These are phyloP conservation scores for Pachyrhizus erosus DNA, from an alignment of 306 rosid species.

Conservation along the genomic window DNA sequence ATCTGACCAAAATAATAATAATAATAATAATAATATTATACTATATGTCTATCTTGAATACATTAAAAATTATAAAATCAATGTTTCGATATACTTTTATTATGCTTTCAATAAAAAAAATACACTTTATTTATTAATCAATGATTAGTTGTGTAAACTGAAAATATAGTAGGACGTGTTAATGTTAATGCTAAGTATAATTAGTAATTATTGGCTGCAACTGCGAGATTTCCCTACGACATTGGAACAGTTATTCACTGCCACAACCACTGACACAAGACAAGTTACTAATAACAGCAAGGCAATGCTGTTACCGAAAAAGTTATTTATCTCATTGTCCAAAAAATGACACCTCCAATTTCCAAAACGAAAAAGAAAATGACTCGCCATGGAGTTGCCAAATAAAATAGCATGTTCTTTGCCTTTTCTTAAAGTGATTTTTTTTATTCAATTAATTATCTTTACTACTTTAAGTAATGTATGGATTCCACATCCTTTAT, in stretches of 20 bases:
- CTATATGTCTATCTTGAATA: background rate
- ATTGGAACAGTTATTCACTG: conserved; percentile 25
- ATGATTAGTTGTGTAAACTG: too few species aligned
- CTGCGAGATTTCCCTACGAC: background rate
- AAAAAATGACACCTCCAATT: conserved; percentile 1
- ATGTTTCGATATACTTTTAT: too few species aligned
- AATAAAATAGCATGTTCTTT: background rate
- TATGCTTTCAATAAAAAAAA: too few species aligned
- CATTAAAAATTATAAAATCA: too few species aligned
- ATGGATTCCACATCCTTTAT: background rate
- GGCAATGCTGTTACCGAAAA: conserved; percentile 24
- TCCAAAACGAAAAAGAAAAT: conserved; percentile 5
- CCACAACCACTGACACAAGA: conserved; percentile 7
- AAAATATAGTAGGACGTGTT: too few species aligned
- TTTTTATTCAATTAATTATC: background rate
- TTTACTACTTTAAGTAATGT: background rate
- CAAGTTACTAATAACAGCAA: conserved; percentile 10
- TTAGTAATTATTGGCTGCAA: background rate
- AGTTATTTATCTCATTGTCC: conserved; percentile 3
- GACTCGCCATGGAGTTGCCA: background rate
- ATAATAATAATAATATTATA: background rate
- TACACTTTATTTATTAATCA: too few species aligned
- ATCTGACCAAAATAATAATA: conserved; percentile 53
- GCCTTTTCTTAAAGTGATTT: background rate
- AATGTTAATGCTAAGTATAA: background rate